These are phyloP conservation scores for Rhododendron henanense DNA, from an alignment of 148 eudicot species.

Conservation along the genomic window DNA sequence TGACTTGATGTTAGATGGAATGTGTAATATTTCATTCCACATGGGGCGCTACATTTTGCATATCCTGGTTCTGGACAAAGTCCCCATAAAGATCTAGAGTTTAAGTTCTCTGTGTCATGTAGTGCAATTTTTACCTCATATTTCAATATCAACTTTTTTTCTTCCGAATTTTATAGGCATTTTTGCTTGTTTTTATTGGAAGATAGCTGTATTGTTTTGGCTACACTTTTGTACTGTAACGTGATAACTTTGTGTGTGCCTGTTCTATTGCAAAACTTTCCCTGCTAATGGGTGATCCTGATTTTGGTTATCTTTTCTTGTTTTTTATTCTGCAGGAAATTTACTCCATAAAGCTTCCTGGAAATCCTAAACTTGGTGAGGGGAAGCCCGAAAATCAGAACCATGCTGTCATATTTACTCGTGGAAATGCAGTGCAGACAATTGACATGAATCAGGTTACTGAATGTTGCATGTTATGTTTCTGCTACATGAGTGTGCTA, in stretches of 20 bases:
- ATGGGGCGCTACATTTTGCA: not conserved
- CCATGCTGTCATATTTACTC: conserved; percentile 91
- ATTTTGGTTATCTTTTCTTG: not conserved
- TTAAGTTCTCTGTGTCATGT: not conserved
- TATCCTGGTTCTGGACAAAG: not conserved
- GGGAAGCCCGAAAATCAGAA: conserved; percentile 99
- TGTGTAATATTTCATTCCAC: not conserved
- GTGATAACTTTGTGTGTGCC: not conserved
- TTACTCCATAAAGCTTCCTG: conserved; percentile 85
- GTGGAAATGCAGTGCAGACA: conserved; percentile 95
- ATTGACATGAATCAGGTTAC: conserved; percentile 99
- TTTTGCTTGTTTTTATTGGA: not conserved
- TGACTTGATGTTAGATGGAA: not conserved
- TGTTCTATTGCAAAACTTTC: not conserved
- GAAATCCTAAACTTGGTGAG: conserved; percentile 97
- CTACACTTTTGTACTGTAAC: not conserved
- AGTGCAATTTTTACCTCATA: not conserved
- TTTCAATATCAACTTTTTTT: no score
- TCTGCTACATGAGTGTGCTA: not conserved
- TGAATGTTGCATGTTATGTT: not conserved
- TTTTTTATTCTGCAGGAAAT: conserved; percentile 59
- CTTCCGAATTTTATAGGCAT: not conserved
- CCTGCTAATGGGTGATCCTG: not conserved
- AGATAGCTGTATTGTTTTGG: not conserved
- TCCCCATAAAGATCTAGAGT: not conserved